These are phyloP conservation scores for Ophiocordyceps unilateralis DNA, from an alignment of 2,329 filamentous ascomycete genomes.

Conservation along the genomic window DNA sequence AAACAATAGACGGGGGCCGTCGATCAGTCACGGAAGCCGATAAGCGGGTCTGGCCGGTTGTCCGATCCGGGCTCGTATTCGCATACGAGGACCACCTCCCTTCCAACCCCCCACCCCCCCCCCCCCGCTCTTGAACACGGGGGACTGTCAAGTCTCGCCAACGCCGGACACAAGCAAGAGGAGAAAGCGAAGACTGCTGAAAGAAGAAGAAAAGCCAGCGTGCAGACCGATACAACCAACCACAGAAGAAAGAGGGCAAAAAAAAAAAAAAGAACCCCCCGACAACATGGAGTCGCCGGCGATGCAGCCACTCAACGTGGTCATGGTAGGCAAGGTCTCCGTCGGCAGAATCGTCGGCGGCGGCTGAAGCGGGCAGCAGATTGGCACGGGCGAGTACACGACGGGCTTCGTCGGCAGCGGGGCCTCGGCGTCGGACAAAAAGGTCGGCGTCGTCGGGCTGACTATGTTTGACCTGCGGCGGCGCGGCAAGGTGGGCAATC, in stretches of 20 bases:
- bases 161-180: no score
- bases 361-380: slow-evolving; percentile 23
- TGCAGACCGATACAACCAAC: no score
- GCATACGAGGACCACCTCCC: no score
- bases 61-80: no score
- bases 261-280: neutral
- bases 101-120: no score
- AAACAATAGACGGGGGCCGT: no score
- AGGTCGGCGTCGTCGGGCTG: slow-evolving; percentile 82
- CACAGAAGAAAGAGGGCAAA: neutral
- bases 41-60: no score
- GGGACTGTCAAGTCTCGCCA: no score
- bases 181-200: no score
- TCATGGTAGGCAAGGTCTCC: slow-evolving; percentile 36
- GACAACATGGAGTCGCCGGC: slow-evolving; percentile 3
- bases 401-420: slow-evolving; percentile 80
- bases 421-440: slow-evolving; percentile 81
- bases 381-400: slow-evolving; percentile 92
- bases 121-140: no score
- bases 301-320: slow-evolving; percentile 46
- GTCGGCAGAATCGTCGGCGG: neutral
- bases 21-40: no score
- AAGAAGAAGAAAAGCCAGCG: no score
- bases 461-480: slow-evolving; percentile 79
- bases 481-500: slow-evolving; percentile 69